phyloP scores from a whole-genome alignment of 495 filamentous ascomycete genomes.

The Neurospora pannonica region DNA sequence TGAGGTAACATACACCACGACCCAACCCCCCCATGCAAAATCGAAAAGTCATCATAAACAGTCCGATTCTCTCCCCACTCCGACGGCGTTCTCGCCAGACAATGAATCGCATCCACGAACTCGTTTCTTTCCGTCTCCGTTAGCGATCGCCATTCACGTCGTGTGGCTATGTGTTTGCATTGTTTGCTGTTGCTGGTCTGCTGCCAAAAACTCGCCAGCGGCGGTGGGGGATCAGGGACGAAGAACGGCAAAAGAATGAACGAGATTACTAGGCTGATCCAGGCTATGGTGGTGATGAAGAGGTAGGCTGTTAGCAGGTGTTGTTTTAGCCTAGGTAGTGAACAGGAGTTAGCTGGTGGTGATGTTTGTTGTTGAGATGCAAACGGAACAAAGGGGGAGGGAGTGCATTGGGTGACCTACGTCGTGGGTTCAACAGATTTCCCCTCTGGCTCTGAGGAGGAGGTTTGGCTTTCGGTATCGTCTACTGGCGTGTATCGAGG shows the following conservation, averaged over 20 bases:
- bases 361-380: not conserved
- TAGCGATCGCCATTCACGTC: not conserved
- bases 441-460: not conserved
- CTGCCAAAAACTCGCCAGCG: not conserved
- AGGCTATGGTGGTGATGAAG: not conserved
- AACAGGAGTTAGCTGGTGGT: not conserved
- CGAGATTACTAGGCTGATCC: not conserved
- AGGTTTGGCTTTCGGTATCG: not conserved
- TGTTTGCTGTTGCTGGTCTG: not conserved
- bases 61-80: not conserved
- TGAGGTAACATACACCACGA: not conserved
- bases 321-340: not conserved
- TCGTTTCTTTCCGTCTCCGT: not conserved
- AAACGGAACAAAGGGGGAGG: too few relatives aligned
- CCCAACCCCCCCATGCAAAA: conserved; percentile 1
- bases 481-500: not conserved
- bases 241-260: not conserved
- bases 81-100: not conserved
- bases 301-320: not conserved
- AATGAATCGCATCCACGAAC: conserved; percentile 1
- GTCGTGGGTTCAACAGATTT: not conserved
- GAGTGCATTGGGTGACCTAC: not conserved
- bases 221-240: not conserved
- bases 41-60: not conserved
- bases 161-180: not conserved